Conservation (phyloP, 345 rosid genomes). For the Salix viminalis region DNA sequence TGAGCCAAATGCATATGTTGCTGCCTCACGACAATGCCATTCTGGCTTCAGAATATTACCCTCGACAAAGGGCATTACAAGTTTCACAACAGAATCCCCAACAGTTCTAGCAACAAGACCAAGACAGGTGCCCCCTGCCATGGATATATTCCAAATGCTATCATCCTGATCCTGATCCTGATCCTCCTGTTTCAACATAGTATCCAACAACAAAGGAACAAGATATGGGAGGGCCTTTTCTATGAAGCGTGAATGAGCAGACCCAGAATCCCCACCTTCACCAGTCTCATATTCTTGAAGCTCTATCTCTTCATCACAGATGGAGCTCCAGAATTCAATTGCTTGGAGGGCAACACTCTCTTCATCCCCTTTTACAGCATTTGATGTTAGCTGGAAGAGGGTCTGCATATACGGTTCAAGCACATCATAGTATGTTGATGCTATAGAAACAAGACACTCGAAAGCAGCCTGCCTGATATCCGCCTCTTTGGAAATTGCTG, state of each 20-base stretch:
- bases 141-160: conserved; percentile 76
- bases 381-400: conserved; percentile 80
- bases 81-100: conserved; percentile 79
- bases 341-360: conserved; percentile 95
- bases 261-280: conserved; percentile 60
- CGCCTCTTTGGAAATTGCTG: conserved; percentile 72
- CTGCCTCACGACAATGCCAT: conserved; percentile 91
- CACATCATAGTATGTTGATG: conserved; percentile 77
- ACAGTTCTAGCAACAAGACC: conserved; percentile 95
- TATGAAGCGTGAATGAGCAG: conserved; percentile 62
- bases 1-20: conserved; percentile 93
- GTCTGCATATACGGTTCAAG: conserved; percentile 85
- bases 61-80: conserved; percentile 93
- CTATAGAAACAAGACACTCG: conserved; percentile 94
- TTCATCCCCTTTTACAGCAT: conserved; percentile 78
- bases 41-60: conserved; percentile 60
- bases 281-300: conserved; percentile 68
- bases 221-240: conserved; percentile 76
- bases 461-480: conserved; percentile 89
- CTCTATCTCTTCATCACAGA: conserved; percentile 96
- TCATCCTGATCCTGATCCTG: conserved; percentile 85
- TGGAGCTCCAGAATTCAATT: conserved; percentile 94
- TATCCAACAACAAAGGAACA: conserved; percentile 76
- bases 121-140: conserved; percentile 98
- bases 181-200: conserved; percentile 90